These are phyloP conservation scores for Alternaria sp. DNA, from an alignment of 2,329 filamentous ascomycete genomes.

Conservation along the genomic window DNA sequence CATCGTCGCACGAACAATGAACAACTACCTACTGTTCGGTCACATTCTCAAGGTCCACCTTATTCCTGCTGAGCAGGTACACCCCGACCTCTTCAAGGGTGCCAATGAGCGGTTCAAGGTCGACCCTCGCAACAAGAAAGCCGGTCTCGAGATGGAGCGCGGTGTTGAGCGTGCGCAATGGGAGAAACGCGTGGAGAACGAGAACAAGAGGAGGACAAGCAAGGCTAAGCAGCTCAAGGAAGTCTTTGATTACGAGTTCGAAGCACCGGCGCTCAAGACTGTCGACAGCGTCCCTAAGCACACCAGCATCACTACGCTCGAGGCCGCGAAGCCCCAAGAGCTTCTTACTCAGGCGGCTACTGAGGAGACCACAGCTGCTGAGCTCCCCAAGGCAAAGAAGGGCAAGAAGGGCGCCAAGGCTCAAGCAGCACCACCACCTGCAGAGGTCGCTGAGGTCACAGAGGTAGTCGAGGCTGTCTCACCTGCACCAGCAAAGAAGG, in stretches of 20 bases:
- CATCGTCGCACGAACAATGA: conserved; percentile 94
- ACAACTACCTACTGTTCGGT: conserved; percentile 94
- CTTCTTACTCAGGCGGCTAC: conserved; percentile 30
- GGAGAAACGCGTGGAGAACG: conserved; percentile 74
- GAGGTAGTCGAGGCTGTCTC: conserved; percentile 7
- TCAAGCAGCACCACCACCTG: background rate
- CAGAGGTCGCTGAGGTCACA: conserved; percentile 14
- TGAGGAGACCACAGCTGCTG: conserved; percentile 21
- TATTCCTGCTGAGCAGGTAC: conserved; percentile 77
- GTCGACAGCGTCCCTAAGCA: conserved; percentile 53
- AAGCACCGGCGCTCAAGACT: conserved; percentile 73
- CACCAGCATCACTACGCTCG: conserved; percentile 21
- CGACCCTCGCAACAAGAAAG: conserved; percentile 86
- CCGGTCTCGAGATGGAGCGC: conserved; percentile 74
- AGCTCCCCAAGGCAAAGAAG: conserved; percentile 40
- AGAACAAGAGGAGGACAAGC: conserved; percentile 71
- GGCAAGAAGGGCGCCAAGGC: conserved; percentile 33
- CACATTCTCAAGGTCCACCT: conserved; percentile 89
- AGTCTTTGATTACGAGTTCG: conserved; percentile 83
- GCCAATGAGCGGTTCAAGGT: conserved; percentile 89
- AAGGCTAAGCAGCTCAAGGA: conserved; percentile 78
- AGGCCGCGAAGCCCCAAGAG: conserved; percentile 35
- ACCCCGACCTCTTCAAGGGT: conserved; percentile 84
- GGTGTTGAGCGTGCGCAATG: conserved; percentile 78
- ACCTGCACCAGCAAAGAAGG: conserved; percentile 31